Evolutionary conservation across 2,329 filamentous ascomycete genomes (phyloP).

Genomic region (Talaromyces albobiverticillius): DNA sequence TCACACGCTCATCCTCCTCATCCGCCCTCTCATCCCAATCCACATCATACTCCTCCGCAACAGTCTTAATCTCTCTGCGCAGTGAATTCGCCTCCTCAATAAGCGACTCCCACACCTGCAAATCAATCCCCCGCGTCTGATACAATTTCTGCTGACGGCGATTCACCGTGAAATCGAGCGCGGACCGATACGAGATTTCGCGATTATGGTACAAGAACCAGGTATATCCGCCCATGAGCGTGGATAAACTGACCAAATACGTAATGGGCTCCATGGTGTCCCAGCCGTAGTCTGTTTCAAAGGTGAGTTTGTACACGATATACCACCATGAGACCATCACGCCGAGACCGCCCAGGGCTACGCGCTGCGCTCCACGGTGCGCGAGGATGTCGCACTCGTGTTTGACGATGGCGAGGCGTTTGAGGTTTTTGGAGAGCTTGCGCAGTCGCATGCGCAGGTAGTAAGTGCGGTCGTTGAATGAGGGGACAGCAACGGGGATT

Average conservation of each 20-base stretch:
- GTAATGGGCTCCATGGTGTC: constrained; percentile 88
- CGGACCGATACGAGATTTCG: constrained; percentile 81
- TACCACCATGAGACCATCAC: constrained; percentile 76
- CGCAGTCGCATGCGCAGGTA: constrained; percentile 76
- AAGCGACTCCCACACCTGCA: constrained; percentile 71
- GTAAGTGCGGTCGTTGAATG: constrained; percentile 85
- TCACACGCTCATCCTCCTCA: constrained; percentile 62
- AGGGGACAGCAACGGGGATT: constrained; percentile 77
- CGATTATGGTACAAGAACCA: constrained; percentile 94
- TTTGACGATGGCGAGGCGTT: constrained; percentile 70
- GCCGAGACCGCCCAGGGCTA: constrained; percentile 77
- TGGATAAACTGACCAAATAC: constrained; percentile 81
- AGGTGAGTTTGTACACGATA: constrained; percentile 67
- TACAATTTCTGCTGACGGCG: constrained; percentile 75
- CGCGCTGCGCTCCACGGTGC: constrained; percentile 70
- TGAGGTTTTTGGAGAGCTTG: constrained; percentile 67
- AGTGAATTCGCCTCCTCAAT: constrained; percentile 77
- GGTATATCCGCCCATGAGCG: constrained; percentile 83
- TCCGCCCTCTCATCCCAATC: constrained; percentile 80
- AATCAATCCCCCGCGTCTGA: constrained; percentile 69
- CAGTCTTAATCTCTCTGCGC: constrained; percentile 72
- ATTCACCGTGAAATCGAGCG: constrained; percentile 82
- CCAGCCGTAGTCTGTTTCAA: constrained; percentile 76
- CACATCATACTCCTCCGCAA: constrained; percentile 84
- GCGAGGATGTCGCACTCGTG: constrained; percentile 76